Conservation (phyloP, 2,329 filamentous ascomycete genomes). For the Xylariaceae sp. region DNA sequence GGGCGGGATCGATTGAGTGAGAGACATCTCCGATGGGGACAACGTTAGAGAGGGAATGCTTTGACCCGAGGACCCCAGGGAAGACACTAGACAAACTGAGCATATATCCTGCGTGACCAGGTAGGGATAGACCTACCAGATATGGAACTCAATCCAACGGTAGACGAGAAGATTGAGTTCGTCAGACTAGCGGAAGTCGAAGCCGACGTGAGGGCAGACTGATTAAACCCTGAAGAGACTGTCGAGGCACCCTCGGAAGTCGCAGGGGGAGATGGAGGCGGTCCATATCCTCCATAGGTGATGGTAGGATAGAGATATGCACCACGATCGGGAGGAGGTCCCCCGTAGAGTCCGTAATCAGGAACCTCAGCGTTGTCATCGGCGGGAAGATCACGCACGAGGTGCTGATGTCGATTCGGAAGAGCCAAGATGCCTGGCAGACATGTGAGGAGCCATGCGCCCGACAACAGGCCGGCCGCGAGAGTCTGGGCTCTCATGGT, state of each 20-base stretch:
- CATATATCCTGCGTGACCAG: background rate
- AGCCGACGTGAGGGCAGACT: conserved; percentile 7
- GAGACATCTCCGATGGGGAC: background rate
- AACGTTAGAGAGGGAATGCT: background rate
- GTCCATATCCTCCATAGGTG: conserved; percentile 28
- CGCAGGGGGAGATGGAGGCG: conserved; percentile 19
- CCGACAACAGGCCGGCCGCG: conserved; percentile 32
- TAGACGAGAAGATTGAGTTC: too few species aligned
- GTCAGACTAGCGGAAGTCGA: background rate
- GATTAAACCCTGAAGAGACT: conserved; percentile 9
- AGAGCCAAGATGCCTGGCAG: conserved; percentile 17
- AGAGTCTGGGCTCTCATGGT: conserved; percentile 37
- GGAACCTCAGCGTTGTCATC: conserved; percentile 8
- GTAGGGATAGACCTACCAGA: too few species aligned
- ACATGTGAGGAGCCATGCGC: conserved; percentile 26
- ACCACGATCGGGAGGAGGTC: conserved; percentile 18
- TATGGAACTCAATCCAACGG: too few species aligned
- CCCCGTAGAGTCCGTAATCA: conserved; percentile 21
- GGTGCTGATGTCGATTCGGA: conserved; percentile 2
- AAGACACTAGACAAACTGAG: conserved; percentile 5
- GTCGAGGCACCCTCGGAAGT: conserved; percentile 11
- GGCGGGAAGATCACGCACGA: conserved; percentile 4
- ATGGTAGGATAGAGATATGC: conserved; percentile 24
- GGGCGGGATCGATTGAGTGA: background rate
- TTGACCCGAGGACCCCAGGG: background rate